Conservation (phyloP, 495 filamentous ascomycete species). For the Penicillium turbatum region DNA sequence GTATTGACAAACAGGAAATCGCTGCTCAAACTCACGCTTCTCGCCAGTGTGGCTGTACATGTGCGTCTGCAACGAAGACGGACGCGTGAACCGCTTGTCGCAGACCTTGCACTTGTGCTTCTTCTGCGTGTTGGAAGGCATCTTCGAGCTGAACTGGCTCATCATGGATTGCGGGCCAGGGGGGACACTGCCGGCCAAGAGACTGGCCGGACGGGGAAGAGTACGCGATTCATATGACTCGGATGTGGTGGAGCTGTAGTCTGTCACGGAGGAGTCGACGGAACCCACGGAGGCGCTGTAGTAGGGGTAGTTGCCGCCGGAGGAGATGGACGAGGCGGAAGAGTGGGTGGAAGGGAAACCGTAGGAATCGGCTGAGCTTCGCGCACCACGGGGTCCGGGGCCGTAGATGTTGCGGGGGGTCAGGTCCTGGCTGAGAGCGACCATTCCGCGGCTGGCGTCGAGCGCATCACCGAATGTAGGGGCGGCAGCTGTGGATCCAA, state of each 20-base stretch:
- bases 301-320: conserved; percentile 63
- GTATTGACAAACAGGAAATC: neutral
- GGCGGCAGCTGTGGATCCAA: conserved; percentile 42
- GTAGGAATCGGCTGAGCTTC: conserved; percentile 83
- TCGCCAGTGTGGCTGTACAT: conserved; percentile 99
- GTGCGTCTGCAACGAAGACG: conserved; percentile 94
- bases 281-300: conserved; percentile 77
- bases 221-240: conserved; percentile 88
- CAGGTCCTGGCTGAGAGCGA: conserved; percentile 82
- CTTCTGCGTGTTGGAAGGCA: conserved; percentile 94
- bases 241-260: conserved; percentile 82
- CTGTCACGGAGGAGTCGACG: conserved; percentile 85
- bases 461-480: conserved; percentile 63
- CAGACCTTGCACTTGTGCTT: conserved; percentile 99
- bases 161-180: conserved; percentile 96
- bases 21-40: conserved; percentile 73
- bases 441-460: conserved; percentile 85
- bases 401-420: conserved; percentile 87
- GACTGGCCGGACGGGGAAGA: conserved; percentile 69
- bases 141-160: conserved; percentile 97
- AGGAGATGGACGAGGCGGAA: conserved; percentile 91
- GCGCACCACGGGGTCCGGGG: conserved; percentile 57
- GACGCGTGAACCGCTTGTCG: conserved; percentile 96
- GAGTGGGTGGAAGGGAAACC: conserved; percentile 91
- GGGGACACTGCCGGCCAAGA: conserved; percentile 62